Conservation (phyloP, 345 rosid species). For the Eucalyptus coolabah region DNA sequence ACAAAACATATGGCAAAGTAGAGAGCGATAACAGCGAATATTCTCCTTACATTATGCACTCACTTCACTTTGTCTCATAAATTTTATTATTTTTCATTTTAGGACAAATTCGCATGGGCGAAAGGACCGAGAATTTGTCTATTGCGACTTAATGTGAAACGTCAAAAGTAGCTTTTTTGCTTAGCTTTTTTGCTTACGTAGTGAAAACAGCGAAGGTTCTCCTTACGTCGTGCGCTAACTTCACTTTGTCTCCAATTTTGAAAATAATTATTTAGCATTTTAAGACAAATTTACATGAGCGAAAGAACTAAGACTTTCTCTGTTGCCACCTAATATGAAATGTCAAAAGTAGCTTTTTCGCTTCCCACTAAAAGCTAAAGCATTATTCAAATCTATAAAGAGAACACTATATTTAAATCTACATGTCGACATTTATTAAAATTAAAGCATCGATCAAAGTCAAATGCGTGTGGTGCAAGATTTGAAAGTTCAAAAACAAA, state of each 20-base stretch:
- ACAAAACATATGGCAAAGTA: not conserved
- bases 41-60: not conserved
- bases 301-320: not conserved
- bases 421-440: not conserved
- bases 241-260: not conserved
- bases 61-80: not conserved
- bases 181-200: not conserved
- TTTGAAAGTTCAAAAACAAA: not conserved
- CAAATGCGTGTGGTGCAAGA: not conserved
- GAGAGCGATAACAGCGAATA: not conserved
- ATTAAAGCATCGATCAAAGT: not conserved
- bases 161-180: not conserved
- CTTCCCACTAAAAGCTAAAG: not conserved
- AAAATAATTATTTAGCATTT: not conserved
- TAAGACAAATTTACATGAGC: not conserved
- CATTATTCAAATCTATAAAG: not conserved
- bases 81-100: not conserved
- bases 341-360: not conserved
- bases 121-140: not conserved
- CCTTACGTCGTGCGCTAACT: not conserved
- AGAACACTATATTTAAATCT: not conserved
- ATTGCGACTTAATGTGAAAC: not conserved
- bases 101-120: not conserved
- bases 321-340: not conserved
- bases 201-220: not conserved